Percentiles rank a stretch among this genome's conserved stretches.
Evolutionary conservation across 2,329 filamentous ascomycete genomes (phyloP).

Genomic region (Byssochlamys sp.): DNA sequence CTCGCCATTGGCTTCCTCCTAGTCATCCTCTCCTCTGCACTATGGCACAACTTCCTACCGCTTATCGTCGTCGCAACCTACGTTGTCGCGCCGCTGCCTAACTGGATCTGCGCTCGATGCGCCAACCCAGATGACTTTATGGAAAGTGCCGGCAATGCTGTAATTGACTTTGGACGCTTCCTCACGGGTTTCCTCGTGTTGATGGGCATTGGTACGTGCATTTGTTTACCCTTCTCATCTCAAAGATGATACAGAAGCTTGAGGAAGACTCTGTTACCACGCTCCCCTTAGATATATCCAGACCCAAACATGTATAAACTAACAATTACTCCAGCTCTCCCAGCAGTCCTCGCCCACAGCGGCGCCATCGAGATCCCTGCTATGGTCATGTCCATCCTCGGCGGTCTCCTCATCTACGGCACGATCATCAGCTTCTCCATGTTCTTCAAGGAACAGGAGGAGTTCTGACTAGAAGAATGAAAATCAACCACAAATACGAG

Average conservation of each 20-base stretch:
- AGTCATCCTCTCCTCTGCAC: conserved; percentile 91
- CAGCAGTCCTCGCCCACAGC: conserved; percentile 77
- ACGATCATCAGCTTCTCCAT: conserved; percentile 96
- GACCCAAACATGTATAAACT: conserved; percentile 1
- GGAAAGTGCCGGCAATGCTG: conserved; percentile 67
- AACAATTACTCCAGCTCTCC: conserved; percentile 55
- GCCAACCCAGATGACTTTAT: conserved; percentile 93
- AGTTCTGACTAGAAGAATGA: conserved; percentile 53
- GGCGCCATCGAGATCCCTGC: conserved; percentile 71
- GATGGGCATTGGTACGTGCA: conserved; percentile 82
- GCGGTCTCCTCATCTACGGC: conserved; percentile 88
- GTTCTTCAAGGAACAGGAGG: conserved; percentile 97
- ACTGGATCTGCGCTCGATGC: conserved; percentile 87
- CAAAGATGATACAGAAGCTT: background rate
- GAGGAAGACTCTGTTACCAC: background rate
- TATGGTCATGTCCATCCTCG: conserved; percentile 89
- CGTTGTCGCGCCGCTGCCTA: conserved; percentile 82
- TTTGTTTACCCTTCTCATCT: background rate
- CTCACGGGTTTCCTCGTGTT: conserved; percentile 90
- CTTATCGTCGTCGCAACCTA: conserved; percentile 94
- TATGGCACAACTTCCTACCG: conserved; percentile 90
- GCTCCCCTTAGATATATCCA: background rate
- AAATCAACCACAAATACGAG: background rate
- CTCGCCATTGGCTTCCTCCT: conserved; percentile 97
- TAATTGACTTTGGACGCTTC: conserved; percentile 90